Conservation (phyloP, 495 filamentous ascomycete species). For the Xeromyces bisporus region DNA sequence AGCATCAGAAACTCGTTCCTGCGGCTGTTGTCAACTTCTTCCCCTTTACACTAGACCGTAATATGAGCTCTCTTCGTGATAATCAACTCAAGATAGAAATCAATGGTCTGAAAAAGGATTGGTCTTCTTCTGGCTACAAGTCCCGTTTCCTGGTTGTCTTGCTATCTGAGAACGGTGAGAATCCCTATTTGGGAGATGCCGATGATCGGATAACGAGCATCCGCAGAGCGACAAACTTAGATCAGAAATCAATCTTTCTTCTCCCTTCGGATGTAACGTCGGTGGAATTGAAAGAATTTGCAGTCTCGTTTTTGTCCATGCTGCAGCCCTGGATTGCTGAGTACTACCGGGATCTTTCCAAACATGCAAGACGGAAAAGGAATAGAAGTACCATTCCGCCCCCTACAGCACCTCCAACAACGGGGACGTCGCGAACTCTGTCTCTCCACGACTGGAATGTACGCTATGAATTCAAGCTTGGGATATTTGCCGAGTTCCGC, state of each 20-base stretch:
- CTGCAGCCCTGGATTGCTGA: slow-evolving; percentile 50
- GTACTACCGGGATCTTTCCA: slow-evolving; percentile 81
- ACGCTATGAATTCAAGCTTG: slow-evolving; percentile 84
- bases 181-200: slow-evolving; percentile 38
- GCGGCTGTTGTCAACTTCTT: slow-evolving; percentile 64
- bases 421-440: slow-evolving; percentile 64
- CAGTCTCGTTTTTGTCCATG: slow-evolving; percentile 38
- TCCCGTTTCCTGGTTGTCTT: slow-evolving; percentile 61
- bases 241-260: slow-evolving; percentile 65
- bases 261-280: slow-evolving; percentile 46
- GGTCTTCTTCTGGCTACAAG: slow-evolving; percentile 53
- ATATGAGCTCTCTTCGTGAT: slow-evolving; percentile 53
- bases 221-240: slow-evolving; percentile 58
- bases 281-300: slow-evolving; percentile 46
- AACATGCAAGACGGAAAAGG: slow-evolving; percentile 72
- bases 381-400: slow-evolving; percentile 56
- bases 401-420: slow-evolving; percentile 68
- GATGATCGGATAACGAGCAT: slow-evolving; percentile 66
- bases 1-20: slow-evolving; percentile 69
- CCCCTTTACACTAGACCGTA: slow-evolving; percentile 50
- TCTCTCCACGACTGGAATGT: slow-evolving; percentile 79
- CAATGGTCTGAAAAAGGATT: slow-evolving; percentile 48
- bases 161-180: slow-evolving; percentile 46
- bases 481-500: slow-evolving; percentile 75
- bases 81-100: slow-evolving; percentile 83